Evolutionary conservation across 257 asterid species (phyloP).

Genomic region (Striga asiatica): DNA sequence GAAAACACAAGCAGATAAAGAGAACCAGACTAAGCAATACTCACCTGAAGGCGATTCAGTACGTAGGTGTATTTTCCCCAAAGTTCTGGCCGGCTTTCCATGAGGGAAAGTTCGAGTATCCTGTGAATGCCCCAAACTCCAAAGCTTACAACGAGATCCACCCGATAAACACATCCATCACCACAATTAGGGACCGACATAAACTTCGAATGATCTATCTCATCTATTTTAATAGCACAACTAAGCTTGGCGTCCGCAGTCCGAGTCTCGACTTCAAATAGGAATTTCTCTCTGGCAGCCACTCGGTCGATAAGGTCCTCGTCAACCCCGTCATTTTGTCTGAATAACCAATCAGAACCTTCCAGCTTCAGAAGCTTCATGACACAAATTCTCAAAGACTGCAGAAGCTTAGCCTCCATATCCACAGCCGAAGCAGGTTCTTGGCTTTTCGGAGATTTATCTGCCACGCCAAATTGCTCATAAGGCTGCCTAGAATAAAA

Average conservation of each 20-base stretch:
- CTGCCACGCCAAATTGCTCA: slow-evolving; percentile 89
- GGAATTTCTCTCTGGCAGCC: slow-evolving; percentile 73
- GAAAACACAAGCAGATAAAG: too few species aligned
- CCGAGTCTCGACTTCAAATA: slow-evolving; percentile 56
- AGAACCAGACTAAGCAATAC: background rate
- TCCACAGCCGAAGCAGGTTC: slow-evolving; percentile 40
- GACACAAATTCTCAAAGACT: slow-evolving; percentile 72
- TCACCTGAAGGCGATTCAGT: slow-evolving; percentile 95
- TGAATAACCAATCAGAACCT: slow-evolving; percentile 85
- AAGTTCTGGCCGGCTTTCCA: slow-evolving; percentile 97
- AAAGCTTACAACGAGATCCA: slow-evolving; percentile 74
- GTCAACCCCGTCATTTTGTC: slow-evolving; percentile 84
- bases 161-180: slow-evolving; percentile 82
- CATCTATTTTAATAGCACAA: slow-evolving; percentile 33
- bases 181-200: slow-evolving; percentile 84
- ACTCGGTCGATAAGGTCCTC: slow-evolving; percentile 92
- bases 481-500: slow-evolving; percentile 84
- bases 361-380: slow-evolving; percentile 74
- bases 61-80: slow-evolving; percentile 97
- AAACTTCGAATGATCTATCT: slow-evolving; percentile 45
- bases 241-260: slow-evolving; percentile 32
- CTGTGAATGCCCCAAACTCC: slow-evolving; percentile 99
- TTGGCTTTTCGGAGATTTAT: slow-evolving; percentile 32
- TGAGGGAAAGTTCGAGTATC: slow-evolving; percentile 77
- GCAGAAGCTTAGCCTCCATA: slow-evolving; percentile 73